Evolutionary conservation across 768 basidiomycete species (phyloP), one percentile per base, ranked within the genome.

Genomic region (Rossbeevera mucosa): DNA sequence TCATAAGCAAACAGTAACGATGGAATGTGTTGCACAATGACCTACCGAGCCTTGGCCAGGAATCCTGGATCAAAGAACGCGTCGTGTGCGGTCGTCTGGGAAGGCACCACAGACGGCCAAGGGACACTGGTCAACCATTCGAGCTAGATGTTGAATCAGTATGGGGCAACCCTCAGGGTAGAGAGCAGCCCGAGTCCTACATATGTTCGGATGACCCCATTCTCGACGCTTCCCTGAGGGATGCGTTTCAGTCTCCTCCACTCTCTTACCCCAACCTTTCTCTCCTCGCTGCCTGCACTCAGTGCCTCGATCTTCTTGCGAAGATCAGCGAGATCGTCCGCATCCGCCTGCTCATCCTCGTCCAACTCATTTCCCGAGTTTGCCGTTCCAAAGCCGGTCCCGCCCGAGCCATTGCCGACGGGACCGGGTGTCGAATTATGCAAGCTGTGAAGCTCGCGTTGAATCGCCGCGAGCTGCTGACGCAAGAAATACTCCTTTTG

Each of bases 51-150:
- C 31, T 76, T 79, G 25, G 76, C 54, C 24, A 92, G 76, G 74
- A 91, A 91, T 4, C 78, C 72, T 22, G 72, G 72, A 57, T 82
- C 78, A 53, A 72, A 72, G 38, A 87, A 66, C 1, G 64, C 64
- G 18, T 71, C 74, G 13, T 70, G 58, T 50, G 65, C 45, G 1
- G 50, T 50, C n/a, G 64, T 54, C 7, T 63, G 48, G 9, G 63
- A 47, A 12, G 63, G 47, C 21, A 64, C 21, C 12, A 51, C 46
- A 54, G 79, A 80, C 0, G 85, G 79, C 94, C 94, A 97, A 0
- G 94, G 94, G 16, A 95, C 65, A 4, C 84, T 75, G 5, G 88
- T 85, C 28, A 96, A 73, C 91, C 93, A 94, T 69, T 96, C 94
- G 20, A 96, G 79, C 85, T 63, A 54, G 24, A 58, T 31, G 20